Percentiles rank a stretch among this genome's conserved stretches.
These are phyloP conservation scores for Metarhizium album DNA, from an alignment of 2,329 filamentous ascomycete species.

Conservation along the genomic window DNA sequence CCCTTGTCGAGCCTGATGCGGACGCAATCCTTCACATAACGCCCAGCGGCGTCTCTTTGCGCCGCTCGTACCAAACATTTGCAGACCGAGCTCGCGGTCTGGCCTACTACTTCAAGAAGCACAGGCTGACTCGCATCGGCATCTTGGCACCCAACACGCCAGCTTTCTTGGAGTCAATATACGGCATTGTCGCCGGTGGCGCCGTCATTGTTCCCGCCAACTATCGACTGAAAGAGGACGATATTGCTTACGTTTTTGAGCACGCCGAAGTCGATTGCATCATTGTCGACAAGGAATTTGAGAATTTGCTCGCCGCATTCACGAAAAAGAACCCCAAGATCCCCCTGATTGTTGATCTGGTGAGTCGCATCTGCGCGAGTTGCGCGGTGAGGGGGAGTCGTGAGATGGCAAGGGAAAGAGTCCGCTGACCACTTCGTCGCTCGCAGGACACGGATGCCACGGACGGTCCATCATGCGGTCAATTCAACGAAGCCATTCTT, in stretches of 20 bases:
- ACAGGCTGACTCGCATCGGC: constrained; percentile 65
- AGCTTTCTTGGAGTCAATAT: constrained; percentile 84
- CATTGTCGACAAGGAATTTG: constrained; percentile 76
- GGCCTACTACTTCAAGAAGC: constrained; percentile 74
- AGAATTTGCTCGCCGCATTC: constrained; percentile 58
- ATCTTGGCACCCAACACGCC: constrained; percentile 89
- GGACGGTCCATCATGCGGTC: constrained; percentile 62
- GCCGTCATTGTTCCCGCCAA: constrained; percentile 61
- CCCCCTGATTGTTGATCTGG: constrained; percentile 62
- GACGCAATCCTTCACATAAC: constrained; percentile 80
- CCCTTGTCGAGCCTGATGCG: constrained; percentile 76
- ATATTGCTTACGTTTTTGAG: constrained; percentile 83
- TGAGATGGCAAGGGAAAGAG: no score
- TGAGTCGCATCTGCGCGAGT: no score
- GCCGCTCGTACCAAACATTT: constrained; percentile 68
- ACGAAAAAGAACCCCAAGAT: constrained; percentile 48
- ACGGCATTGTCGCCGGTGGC: constrained; percentile 73
- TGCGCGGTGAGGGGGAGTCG: rapidly evolving
- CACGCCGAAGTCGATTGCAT: constrained; percentile 81
- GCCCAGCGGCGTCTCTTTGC: constrained; percentile 60
- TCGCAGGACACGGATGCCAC: constrained; percentile 65
- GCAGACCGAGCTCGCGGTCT: constrained; percentile 80
- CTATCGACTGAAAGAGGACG: constrained; percentile 62
- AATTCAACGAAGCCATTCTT: constrained; percentile 72
- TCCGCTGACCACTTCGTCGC: background rate